A percentile compares a stretch with the other conserved stretches of the same genome.
Evolutionary conservation across 139 green algal genomes (phyloP).

Genomic region (Diplosphaera chodatii): DNA sequence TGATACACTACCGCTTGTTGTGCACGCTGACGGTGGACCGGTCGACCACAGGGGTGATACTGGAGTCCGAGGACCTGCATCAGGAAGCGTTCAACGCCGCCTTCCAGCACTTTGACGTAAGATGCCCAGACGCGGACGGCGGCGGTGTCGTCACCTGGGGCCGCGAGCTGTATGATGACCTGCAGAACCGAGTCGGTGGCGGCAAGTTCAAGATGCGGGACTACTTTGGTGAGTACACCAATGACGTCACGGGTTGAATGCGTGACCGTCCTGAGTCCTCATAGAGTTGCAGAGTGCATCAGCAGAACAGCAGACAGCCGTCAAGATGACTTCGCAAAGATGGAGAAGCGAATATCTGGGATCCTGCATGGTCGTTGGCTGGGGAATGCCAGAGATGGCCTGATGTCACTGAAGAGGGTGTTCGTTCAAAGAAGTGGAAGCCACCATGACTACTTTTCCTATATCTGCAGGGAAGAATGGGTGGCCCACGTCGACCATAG

Average conservation of each 20-base stretch:
- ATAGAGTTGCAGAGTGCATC: no score
- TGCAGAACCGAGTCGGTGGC: constrained; percentile 85
- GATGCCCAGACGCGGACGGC: constrained; percentile 8
- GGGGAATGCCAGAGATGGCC: no score
- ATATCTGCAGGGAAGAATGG: constrained; percentile 40
- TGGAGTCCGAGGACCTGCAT: constrained; percentile 90
- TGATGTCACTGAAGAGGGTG: no score
- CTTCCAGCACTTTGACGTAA: constrained; percentile 74
- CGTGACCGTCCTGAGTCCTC: no score
- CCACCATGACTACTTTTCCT: constrained; percentile 13
- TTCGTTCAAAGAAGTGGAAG: no score
- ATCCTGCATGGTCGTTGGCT: no score
- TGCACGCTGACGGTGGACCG: not conserved
- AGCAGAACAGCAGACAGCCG: no score
- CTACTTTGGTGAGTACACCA: constrained; percentile 31
- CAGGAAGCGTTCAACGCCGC: constrained; percentile 84
- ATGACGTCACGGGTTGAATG: no score
- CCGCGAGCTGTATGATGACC: constrained; percentile 77
- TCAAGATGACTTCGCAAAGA: no score
- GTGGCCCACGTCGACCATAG: constrained; percentile 68
- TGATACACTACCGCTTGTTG: no score
- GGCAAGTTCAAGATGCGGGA: constrained; percentile 96
- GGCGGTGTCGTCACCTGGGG: constrained; percentile 55
- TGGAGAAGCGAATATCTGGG: no score
- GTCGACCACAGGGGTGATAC: constrained; percentile 61